phyloP scores from a whole-genome alignment of 768 basidiomycete species.

The Cyclocybe cylindracea region DNA sequence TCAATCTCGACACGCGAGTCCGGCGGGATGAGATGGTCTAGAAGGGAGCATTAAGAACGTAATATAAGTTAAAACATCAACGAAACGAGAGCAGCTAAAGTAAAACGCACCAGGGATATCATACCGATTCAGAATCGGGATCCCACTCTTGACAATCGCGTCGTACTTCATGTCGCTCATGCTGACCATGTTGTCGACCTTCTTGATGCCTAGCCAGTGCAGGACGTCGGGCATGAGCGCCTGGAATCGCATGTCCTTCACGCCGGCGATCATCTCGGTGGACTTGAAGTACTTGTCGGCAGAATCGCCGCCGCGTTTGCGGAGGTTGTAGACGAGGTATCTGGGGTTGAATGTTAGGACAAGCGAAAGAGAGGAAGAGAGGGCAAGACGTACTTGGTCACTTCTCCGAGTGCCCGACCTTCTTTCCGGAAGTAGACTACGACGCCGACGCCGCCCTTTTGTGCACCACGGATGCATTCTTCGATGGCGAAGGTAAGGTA shows the following conservation, averaged over 20 bases:
- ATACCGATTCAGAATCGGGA: slow-evolving; percentile 78
- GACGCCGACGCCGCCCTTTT: slow-evolving; percentile 79
- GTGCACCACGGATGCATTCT: slow-evolving; percentile 82
- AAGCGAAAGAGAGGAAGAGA: not conserved
- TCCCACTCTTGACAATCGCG: slow-evolving; percentile 88
- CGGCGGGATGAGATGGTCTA: slow-evolving; percentile 85
- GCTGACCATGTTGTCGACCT: slow-evolving; percentile 87
- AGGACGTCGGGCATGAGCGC: slow-evolving; percentile 95
- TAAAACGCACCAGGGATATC: slow-evolving; percentile 73
- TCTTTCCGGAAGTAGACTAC: slow-evolving; percentile 96
- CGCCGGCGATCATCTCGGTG: slow-evolving; percentile 92
- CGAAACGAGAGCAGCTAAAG: not conserved
- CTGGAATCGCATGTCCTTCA: slow-evolving; percentile 95
- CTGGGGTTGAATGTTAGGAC: slow-evolving; percentile 31
- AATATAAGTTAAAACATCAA: slow-evolving; percentile 1
- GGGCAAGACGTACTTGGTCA: slow-evolving; percentile 68
- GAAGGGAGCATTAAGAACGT: not conserved
- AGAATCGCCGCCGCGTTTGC: slow-evolving; percentile 91
- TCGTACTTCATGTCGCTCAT: slow-evolving; percentile 98
- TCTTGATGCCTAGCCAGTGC: slow-evolving; percentile 91
- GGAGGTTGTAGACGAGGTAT: slow-evolving; percentile 94
- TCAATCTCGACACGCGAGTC: slow-evolving; percentile 94
- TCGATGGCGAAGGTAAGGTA: slow-evolving; percentile 93
- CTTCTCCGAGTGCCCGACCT: slow-evolving; percentile 91
- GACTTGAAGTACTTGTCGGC: slow-evolving; percentile 94